A percentile compares a stretch with the other conserved stretches of the same genome.
phyloP scores from a whole-genome alignment of 139 green algal genomes.

The Limnomonas spitsbergensis region DNA sequence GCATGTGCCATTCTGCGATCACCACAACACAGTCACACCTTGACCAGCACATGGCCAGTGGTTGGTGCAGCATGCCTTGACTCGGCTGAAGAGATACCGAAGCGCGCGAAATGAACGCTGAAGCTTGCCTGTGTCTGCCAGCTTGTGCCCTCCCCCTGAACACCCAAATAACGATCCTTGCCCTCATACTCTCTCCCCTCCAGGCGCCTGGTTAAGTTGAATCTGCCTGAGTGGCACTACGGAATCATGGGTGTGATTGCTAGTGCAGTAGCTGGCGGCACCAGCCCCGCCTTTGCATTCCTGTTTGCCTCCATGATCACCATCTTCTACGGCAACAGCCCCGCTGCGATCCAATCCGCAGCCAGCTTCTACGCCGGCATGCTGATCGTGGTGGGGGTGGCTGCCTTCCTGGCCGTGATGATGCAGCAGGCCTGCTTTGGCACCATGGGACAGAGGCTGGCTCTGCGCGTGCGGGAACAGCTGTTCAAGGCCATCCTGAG shows the following conservation, averaged over 20 bases:
- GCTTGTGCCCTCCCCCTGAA: too few relatives aligned
- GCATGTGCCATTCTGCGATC: too few relatives aligned
- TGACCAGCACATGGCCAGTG: too few relatives aligned
- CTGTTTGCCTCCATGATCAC: constrained; percentile 47
- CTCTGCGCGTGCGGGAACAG: constrained; percentile 47
- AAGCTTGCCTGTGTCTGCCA: too few relatives aligned
- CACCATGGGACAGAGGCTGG: constrained; percentile 55
- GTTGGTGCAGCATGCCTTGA: too few relatives aligned
- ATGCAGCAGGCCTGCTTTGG: constrained; percentile 51
- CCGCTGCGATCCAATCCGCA: constrained; percentile 21
- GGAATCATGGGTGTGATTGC: constrained; percentile 42
- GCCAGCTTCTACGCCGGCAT: constrained; percentile 56
- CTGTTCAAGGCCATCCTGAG: constrained; percentile 35
- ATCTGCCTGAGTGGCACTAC: constrained; percentile 51
- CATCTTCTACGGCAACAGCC: not conserved
- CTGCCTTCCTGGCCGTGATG: constrained; percentile 33
- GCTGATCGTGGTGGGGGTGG: constrained; percentile 64
- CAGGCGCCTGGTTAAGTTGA: constrained; percentile 49
- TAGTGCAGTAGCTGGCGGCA: constrained; percentile 41
- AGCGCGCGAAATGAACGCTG: too few relatives aligned
- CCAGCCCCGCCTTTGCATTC: constrained; percentile 69
- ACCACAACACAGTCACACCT: too few relatives aligned
- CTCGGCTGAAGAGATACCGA: too few relatives aligned
- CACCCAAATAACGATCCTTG: too few relatives aligned
- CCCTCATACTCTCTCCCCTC: too few relatives aligned